Conservation (phyloP, 257 asterid species). For the Mitragyna speciosa region DNA sequence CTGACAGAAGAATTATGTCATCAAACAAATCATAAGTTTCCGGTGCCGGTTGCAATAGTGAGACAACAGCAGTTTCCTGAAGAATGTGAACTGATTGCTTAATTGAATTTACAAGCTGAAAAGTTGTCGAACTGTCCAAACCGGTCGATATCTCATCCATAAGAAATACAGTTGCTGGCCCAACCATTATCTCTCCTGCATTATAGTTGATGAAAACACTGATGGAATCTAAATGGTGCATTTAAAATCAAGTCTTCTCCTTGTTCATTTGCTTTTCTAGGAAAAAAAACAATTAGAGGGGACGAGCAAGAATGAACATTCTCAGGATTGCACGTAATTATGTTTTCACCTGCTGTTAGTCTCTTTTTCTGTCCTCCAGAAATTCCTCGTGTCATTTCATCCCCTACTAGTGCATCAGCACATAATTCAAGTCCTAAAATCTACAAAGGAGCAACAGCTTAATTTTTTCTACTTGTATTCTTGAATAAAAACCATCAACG, state of each 20-base stretch:
- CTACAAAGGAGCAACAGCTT: constrained; percentile 1
- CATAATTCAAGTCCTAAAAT: constrained; percentile 44
- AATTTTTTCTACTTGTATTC: too few relatives aligned
- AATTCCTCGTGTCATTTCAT: constrained; percentile 87
- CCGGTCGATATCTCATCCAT: constrained; percentile 95
- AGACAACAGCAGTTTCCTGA: constrained; percentile 65
- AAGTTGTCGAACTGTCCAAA: constrained; percentile 86
- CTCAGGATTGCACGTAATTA: background rate
- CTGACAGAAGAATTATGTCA: constrained; percentile 75
- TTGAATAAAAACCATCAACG: too few relatives aligned
- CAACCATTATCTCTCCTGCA: constrained; percentile 89
- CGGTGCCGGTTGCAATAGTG: constrained; percentile 89
- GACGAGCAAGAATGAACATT: too few relatives aligned
- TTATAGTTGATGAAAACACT: too few relatives aligned
- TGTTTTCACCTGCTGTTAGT: constrained; percentile 63
- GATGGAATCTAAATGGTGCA: too few relatives aligned
- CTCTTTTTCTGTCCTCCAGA: constrained; percentile 94
- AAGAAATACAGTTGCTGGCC: constrained; percentile 75
- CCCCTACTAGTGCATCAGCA: constrained; percentile 87
- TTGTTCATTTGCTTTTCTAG: too few relatives aligned
- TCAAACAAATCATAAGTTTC: constrained; percentile 82
- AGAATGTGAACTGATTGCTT: constrained; percentile 67
- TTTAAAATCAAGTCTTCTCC: too few relatives aligned
- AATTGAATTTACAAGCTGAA: constrained; percentile 68
- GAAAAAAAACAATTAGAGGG: too few relatives aligned